Percentiles rank a stretch among this genome's conserved stretches.
These are phyloP conservation scores for Breviolum minutum DNA, from an alignment of 73 alveolate genomes.

Conservation along the genomic window DNA sequence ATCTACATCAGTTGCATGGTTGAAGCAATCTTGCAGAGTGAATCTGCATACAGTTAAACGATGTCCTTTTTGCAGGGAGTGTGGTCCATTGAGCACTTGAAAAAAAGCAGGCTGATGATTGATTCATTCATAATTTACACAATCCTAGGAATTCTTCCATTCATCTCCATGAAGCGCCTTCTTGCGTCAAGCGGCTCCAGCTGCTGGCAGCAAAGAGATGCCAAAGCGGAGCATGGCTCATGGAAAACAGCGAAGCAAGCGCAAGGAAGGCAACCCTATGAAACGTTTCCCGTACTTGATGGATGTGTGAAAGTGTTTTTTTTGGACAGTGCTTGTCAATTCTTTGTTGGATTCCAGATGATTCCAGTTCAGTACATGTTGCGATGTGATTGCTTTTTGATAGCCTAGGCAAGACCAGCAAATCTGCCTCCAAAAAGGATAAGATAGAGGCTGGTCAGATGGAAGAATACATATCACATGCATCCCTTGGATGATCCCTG, in stretches of 20 bases:
- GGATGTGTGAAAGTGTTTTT: neutral
- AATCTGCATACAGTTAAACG: too few relatives aligned
- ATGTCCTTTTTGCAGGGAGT: too few relatives aligned
- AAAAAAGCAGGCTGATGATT: too few relatives aligned
- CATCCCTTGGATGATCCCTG: too few relatives aligned
- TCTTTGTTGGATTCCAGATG: too few relatives aligned
- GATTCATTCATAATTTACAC: too few relatives aligned
- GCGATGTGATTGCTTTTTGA: too few relatives aligned
- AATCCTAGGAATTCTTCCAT: too few relatives aligned
- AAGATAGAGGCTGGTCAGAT: neutral
- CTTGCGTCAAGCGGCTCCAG: neutral
- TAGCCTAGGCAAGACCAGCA: neutral
- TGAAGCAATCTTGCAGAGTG: too few relatives aligned
- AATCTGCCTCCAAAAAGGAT: neutral
- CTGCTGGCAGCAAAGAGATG: conserved; percentile 12
- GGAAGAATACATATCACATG: neutral
- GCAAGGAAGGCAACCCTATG: neutral
- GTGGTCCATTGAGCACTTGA: too few relatives aligned
- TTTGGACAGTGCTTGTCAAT: neutral
- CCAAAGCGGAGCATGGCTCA: neutral
- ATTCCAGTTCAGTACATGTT: too few relatives aligned
- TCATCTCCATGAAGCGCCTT: neutral
- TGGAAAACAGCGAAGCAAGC: neutral
- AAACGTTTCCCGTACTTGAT: neutral
- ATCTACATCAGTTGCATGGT: too few relatives aligned